These are phyloP conservation scores for Phialophora tarda DNA, from an alignment of 2,329 filamentous ascomycete genomes.

Conservation along the genomic window DNA sequence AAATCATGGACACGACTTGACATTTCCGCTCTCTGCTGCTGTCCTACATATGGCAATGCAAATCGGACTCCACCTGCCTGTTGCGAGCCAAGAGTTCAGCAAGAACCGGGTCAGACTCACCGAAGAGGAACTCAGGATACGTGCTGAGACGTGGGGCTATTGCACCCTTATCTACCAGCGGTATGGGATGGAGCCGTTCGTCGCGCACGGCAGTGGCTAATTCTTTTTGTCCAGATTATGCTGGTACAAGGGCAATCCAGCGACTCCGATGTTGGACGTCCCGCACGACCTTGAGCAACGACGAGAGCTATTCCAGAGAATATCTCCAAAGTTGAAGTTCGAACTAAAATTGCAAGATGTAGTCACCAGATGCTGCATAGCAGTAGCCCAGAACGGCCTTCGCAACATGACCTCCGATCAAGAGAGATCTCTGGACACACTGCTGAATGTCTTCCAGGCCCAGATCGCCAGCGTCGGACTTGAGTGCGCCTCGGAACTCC, in stretches of 20 bases:
- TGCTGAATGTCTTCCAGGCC: conserved; percentile 47
- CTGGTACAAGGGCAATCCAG: conserved; percentile 47
- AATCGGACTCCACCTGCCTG: conserved; percentile 51
- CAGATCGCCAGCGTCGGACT: conserved; percentile 47
- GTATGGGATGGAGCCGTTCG: conserved; percentile 36
- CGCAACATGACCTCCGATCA: conserved; percentile 48
- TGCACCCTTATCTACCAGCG: conserved; percentile 49
- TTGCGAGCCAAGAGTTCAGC: conserved; percentile 51
- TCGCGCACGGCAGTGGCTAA: conserved; percentile 2
- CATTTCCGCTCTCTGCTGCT: conserved; percentile 47
- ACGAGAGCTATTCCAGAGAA: conserved; percentile 44
- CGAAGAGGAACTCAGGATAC: conserved; percentile 46
- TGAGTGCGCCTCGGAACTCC: conserved; percentile 40
- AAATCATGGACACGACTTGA: conserved; percentile 43
- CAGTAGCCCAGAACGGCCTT: conserved; percentile 48
- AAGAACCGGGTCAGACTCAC: conserved; percentile 43
- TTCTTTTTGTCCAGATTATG: conserved; percentile 43
- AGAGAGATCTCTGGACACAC: conserved; percentile 47
- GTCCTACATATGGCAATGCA: conserved; percentile 52
- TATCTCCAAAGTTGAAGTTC: conserved; percentile 45
- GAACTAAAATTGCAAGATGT: conserved; percentile 49
- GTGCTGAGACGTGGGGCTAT: conserved; percentile 50
- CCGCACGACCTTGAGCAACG: conserved; percentile 47
- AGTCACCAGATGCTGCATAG: conserved; percentile 46
- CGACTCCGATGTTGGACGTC: conserved; percentile 44